Evolutionary conservation across 2,329 filamentous ascomycete genomes (phyloP).

Genomic region (Clarireedia homoeocarpa): DNA sequence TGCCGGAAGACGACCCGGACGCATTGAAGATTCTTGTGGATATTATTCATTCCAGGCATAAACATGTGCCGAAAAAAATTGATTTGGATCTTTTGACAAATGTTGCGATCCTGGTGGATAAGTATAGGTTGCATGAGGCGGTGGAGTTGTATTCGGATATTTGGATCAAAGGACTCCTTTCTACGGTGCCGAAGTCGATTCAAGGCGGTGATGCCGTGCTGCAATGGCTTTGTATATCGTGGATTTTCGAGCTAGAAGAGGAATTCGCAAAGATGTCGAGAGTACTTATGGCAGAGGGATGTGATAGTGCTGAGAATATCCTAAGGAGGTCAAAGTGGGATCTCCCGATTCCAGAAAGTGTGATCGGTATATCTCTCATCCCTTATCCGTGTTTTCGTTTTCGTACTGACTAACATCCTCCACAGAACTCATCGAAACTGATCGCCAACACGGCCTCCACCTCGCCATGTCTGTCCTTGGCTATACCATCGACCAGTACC

Average conservation of each 20-base stretch:
- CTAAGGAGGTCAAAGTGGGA: background rate
- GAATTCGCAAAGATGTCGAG: slow-evolving; percentile 1
- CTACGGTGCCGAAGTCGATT: background rate
- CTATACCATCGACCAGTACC: background rate
- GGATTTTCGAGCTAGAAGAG: slow-evolving; percentile 1
- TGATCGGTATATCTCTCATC: background rate
- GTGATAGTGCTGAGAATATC: slow-evolving; percentile 1
- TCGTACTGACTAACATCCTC: background rate
- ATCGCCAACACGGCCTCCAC: background rate
- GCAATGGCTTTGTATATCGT: slow-evolving; percentile 7
- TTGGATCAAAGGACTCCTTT: slow-evolving; percentile 1
- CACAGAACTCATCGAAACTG: background rate
- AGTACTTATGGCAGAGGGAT: background rate
- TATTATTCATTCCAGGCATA: slow-evolving; percentile 24
- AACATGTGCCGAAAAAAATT: slow-evolving; percentile 22
- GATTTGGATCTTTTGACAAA: slow-evolving; percentile 22
- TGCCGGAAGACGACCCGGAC: slow-evolving; percentile 27
- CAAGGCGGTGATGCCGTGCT: background rate
- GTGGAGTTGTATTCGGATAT: slow-evolving; percentile 8
- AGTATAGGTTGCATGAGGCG: slow-evolving; percentile 21
- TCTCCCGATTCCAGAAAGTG: background rate
- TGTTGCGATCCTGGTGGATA: slow-evolving; percentile 24
- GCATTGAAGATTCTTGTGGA: slow-evolving; percentile 29
- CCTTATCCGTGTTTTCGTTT: too few relatives aligned
- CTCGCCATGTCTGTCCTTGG: background rate